Evolutionary conservation across 2,329 filamentous ascomycete species (phyloP).

Genomic region (Zalaria sp.): DNA sequence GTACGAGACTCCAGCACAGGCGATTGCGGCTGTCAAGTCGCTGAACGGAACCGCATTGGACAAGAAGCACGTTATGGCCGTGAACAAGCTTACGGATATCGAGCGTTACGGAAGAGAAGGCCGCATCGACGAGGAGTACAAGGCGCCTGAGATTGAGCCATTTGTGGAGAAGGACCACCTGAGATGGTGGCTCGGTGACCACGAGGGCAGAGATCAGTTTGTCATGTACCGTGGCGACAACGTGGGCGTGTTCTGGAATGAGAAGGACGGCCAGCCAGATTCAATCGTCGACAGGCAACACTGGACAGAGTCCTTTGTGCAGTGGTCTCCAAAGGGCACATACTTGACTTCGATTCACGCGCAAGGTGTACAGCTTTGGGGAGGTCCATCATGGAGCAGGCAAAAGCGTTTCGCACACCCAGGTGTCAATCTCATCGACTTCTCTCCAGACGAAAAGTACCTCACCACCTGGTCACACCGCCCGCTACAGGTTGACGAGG

Average conservation of each 20-base stretch:
- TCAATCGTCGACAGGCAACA: constrained; percentile 79
- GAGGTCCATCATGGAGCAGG: constrained; percentile 74
- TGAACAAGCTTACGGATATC: constrained; percentile 98
- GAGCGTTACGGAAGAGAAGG: constrained; percentile 93
- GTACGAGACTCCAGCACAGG: constrained; percentile 82
- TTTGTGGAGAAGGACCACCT: constrained; percentile 91
- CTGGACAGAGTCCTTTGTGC: constrained; percentile 97
- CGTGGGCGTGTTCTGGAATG: constrained; percentile 96
- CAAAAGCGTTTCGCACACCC: constrained; percentile 91
- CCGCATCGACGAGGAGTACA: constrained; percentile 82
- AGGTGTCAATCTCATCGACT: constrained; percentile 89
- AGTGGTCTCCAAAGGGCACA: constrained; percentile 93
- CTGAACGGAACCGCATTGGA: constrained; percentile 80
- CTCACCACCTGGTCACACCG: constrained; percentile 93
- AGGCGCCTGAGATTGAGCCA: constrained; percentile 62
- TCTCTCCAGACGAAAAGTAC: constrained; percentile 87
- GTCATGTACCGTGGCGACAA: constrained; percentile 85
- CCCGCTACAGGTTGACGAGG: constrained; percentile 83
- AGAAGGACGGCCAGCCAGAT: constrained; percentile 83
- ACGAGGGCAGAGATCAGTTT: constrained; percentile 85
- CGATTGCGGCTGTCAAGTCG: constrained; percentile 74
- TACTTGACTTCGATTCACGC: constrained; percentile 89
- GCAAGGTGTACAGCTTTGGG: constrained; percentile 96
- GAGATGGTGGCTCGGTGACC: constrained; percentile 81
- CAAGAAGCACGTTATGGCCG: constrained; percentile 87